Base-by-base conservation (phyloP, 257 asterid species). In the Henckelia pumila region DNA sequence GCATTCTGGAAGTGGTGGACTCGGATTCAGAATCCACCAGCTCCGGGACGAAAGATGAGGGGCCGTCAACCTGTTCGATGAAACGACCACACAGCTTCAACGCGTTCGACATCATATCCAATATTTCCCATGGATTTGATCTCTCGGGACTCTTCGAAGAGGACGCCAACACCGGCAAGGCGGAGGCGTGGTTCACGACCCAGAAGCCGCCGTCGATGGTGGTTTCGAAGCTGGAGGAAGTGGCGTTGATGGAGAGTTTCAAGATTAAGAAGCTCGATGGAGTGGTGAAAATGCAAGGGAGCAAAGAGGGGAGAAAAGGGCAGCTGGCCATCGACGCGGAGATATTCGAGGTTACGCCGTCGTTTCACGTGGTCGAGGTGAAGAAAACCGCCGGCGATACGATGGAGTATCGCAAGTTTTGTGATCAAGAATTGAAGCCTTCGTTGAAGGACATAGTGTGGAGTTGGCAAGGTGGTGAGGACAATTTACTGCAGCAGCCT, bases 291-390 rank as follows among this genome's bases (percentile, higher is more conserved):
- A 71, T 88, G 86, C 86, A 84, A 33, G 89, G 92, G 13, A 63
- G 60, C 26, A 84, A 72, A 80, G 86, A 73, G 49, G 96, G 96
- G 0, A 63, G 99, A 32, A 91, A 88, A 72, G 97, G 99, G 57
- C 83, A 77, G 40, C 72, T 94, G 61, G 79, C 75, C 5, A 87
- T 94, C 3, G 93, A 94, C 5, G 90, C 95, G 0, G 93, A 91
- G 81, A 88, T 94, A n/a, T 91, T 83, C 23, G 97, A 94, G 78
- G 86, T 94, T 28, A 75, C 95, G 5, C 99, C 97, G n/a, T 85
- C 99, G 47, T 86, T 87, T 65, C 95, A 86, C 14, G 79, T 94
- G 76, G 92, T 94, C 68, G 99, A 94, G 79, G 89, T 94, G 69
- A 88, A 76, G 83, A 91, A 91, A 75, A 72, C 77, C 0, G 78